These are phyloP conservation scores for Aureococcus anophagefferens DNA, from an alignment of 108 stramenopile species.

Conservation along the genomic window DNA sequence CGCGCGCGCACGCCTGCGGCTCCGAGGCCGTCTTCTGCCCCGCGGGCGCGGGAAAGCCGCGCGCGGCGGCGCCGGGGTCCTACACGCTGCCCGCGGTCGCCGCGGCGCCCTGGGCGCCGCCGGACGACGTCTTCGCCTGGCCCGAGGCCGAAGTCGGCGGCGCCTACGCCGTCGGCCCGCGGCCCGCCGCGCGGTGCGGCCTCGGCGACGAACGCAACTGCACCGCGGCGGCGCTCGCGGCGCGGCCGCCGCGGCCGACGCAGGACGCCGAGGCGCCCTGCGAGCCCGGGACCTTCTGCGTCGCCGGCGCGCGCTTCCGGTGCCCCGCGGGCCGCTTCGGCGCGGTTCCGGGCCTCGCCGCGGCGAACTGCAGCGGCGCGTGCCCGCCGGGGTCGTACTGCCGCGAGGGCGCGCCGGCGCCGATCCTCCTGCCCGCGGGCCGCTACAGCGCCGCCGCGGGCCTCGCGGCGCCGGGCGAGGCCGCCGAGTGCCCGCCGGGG, in stretches of 20 bases:
- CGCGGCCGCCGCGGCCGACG: neutral
- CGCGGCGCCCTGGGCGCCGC: neutral
- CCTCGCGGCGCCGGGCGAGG: neutral
- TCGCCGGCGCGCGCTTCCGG: neutral
- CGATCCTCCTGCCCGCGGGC: neutral
- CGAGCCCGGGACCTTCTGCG: neutral
- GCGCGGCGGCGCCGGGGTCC: neutral
- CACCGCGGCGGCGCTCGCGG: neutral
- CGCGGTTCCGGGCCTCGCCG: neutral
- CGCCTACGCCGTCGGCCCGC: too few species aligned
- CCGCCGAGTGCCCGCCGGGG: constrained; percentile 21
- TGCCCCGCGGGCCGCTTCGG: neutral
- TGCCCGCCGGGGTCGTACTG: neutral
- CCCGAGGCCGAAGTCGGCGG: too few species aligned
- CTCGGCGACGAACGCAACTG: neutral
- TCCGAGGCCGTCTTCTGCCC: neutral
- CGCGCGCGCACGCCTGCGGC: neutral
- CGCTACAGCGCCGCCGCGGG: neutral
- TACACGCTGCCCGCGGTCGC: neutral
- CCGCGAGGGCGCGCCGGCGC: neutral
- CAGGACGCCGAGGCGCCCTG: neutral
- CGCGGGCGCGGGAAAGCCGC: neutral
- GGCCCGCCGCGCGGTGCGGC: too few species aligned
- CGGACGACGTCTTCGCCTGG: too few species aligned
- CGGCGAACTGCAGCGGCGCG: neutral